Conservation (phyloP, 2,329 filamentous ascomycete species). For the Diaporthe eres region DNA sequence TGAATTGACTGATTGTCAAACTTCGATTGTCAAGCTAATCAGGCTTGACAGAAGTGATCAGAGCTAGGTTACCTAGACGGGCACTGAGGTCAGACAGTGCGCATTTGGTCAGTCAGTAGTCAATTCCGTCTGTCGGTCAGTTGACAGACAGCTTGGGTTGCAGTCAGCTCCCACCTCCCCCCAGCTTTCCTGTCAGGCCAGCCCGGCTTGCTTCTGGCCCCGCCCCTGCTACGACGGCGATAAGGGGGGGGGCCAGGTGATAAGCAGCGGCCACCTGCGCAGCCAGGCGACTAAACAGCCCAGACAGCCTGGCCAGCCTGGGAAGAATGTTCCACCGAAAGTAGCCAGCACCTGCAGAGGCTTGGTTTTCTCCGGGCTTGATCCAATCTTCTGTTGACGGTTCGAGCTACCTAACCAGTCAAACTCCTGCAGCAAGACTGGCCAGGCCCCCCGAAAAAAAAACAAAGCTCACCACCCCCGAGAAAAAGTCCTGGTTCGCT, state of each 20-base stretch:
- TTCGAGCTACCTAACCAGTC: constrained; percentile 28
- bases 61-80: constrained; percentile 14
- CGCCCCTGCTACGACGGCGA: constrained; percentile 23
- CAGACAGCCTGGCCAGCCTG: not conserved
- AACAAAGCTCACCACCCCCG: constrained; percentile 23
- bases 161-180: constrained; percentile 7
- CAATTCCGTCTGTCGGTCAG: not conserved
- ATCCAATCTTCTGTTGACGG: constrained; percentile 33
- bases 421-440: constrained; percentile 27
- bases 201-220: constrained; percentile 8
- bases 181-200: constrained; percentile 26
- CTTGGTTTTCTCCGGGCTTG: constrained; percentile 30
- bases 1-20: not conserved
- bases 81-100: constrained; percentile 25
- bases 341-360: constrained; percentile 20
- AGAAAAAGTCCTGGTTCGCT: constrained; percentile 21
- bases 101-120: not conserved
- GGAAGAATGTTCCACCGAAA: constrained; percentile 33
- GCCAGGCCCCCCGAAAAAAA: constrained; percentile 25
- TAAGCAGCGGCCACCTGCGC: not conserved
- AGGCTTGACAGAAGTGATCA: constrained; percentile 7
- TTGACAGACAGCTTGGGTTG: constrained; percentile 24
- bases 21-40: not conserved
- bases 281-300: not conserved
- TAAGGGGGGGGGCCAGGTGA: constrained; percentile 12